phyloP scores from a whole-genome alignment of 75 land plant species.

The Picea sitchensis region DNA sequence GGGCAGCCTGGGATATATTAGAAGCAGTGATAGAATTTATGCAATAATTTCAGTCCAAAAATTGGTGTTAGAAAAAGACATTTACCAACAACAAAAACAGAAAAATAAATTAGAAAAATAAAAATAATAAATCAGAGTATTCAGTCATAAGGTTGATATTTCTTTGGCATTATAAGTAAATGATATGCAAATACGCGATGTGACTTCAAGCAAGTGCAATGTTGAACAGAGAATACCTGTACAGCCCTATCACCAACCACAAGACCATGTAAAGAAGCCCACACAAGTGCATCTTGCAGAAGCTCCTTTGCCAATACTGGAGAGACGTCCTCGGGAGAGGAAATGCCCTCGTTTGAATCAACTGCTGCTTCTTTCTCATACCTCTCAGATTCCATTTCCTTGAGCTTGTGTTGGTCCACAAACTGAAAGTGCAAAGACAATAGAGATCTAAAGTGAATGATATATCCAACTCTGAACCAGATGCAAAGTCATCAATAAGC shows the following conservation, averaged over 20 bases:
- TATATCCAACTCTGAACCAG: too few relatives aligned
- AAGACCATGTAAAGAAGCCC: slow-evolving; percentile 89
- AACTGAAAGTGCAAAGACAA: too few relatives aligned
- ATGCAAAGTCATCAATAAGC: too few relatives aligned
- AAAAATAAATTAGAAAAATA: not conserved
- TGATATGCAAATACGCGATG: too few relatives aligned
- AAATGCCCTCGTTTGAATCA: not conserved
- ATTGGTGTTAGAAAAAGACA: not conserved
- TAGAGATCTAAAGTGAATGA: too few relatives aligned
- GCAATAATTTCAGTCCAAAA: not conserved
- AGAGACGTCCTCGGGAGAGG: not conserved
- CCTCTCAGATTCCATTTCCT: not conserved
- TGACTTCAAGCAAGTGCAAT: not conserved
- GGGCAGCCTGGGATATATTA: not conserved
- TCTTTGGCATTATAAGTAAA: not conserved
- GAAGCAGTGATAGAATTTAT: not conserved
- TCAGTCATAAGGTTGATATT: not conserved
- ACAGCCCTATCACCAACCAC: slow-evolving; percentile 64
- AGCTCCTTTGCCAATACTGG: slow-evolving; percentile 37
- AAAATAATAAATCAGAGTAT: not conserved
- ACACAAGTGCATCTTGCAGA: slow-evolving; percentile 74
- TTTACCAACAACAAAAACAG: not conserved
- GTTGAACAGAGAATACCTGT: slow-evolving; percentile 30
- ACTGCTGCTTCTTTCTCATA: slow-evolving; percentile 2
- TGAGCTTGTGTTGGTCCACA: not conserved